A percentile compares a stretch with the other conserved stretches of the same genome.
phyloP scores from a whole-genome alignment of 2,329 filamentous ascomycete genomes.

The Penicillium sclerotigenum region DNA sequence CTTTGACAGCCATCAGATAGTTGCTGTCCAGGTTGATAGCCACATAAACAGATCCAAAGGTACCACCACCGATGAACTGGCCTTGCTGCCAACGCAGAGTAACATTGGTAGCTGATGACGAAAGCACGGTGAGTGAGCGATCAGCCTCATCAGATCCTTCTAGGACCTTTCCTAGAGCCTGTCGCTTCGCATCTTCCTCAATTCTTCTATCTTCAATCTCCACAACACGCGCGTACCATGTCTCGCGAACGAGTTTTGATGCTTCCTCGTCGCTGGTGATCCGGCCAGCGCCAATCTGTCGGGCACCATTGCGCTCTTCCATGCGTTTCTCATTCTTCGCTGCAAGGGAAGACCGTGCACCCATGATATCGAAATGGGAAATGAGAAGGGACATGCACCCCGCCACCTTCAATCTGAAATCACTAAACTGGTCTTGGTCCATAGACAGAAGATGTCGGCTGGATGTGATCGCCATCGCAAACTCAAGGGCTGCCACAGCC shows the following conservation, averaged over 20 bases:
- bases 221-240: constrained; percentile 69
- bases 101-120: constrained; percentile 90
- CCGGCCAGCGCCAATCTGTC: constrained; percentile 72
- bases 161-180: constrained; percentile 82
- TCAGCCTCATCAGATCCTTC: constrained; percentile 96
- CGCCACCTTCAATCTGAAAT: constrained; percentile 80
- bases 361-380: constrained; percentile 99
- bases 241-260: constrained; percentile 66
- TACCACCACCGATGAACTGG: constrained; percentile 95
- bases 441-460: constrained; percentile 91
- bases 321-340: constrained; percentile 88
- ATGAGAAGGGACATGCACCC: constrained; percentile 97
- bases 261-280: constrained; percentile 82
- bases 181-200: constrained; percentile 77
- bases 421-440: constrained; percentile 80
- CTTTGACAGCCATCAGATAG: constrained; percentile 97
- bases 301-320: constrained; percentile 74
- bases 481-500: constrained; percentile 92
- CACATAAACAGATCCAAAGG: constrained; percentile 95
- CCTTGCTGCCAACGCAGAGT: constrained; percentile 97
- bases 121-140: constrained; percentile 87
- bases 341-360: constrained; percentile 85
- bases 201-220: constrained; percentile 75
- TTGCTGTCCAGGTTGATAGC: constrained; percentile 96
- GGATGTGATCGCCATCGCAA: constrained; percentile 94